Evolutionary conservation across 192 early-diverging fungal species (phyloP).

Genomic region (Entomortierella beljakovae): DNA sequence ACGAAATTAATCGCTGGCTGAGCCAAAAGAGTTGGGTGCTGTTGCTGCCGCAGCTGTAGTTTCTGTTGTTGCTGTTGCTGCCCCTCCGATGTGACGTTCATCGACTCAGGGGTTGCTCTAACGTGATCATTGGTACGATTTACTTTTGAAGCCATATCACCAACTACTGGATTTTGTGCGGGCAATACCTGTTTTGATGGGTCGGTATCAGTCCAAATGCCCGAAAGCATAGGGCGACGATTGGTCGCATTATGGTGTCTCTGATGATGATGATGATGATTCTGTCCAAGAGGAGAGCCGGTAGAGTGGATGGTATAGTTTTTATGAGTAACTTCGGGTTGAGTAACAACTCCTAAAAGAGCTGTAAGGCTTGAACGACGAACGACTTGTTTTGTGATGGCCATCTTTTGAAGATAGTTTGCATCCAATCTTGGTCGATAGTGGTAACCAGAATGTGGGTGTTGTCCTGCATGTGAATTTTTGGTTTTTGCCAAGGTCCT

Average conservation of each 20-base stretch:
- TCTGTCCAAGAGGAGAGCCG: not conserved
- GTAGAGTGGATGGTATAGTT: not conserved
- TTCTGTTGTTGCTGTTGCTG: not conserved
- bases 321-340: constrained; percentile 9
- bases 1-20: not conserved
- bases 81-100: not conserved
- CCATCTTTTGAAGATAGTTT: constrained; percentile 32
- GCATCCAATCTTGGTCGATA: constrained; percentile 38
- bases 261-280: constrained; percentile 3
- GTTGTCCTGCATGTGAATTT: constrained; percentile 10
- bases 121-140: not conserved
- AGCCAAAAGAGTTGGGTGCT: not conserved
- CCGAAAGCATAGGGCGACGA: constrained; percentile 14
- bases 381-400: constrained; percentile 48
- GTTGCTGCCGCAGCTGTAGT: too few relatives aligned
- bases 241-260: not conserved
- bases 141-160: not conserved
- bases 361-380: constrained; percentile 49
- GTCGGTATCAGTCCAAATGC: constrained; percentile 15
- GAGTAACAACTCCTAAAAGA: constrained; percentile 23
- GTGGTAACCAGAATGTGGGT: constrained; percentile 6
- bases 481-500: not conserved
- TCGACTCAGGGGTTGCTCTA: not conserved
- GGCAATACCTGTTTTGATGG: not conserved
- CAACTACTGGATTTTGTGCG: not conserved